Base-by-base conservation (phyloP, 1,284 basidiomycete species). In the Singerocomus rubriflavus region DNA sequence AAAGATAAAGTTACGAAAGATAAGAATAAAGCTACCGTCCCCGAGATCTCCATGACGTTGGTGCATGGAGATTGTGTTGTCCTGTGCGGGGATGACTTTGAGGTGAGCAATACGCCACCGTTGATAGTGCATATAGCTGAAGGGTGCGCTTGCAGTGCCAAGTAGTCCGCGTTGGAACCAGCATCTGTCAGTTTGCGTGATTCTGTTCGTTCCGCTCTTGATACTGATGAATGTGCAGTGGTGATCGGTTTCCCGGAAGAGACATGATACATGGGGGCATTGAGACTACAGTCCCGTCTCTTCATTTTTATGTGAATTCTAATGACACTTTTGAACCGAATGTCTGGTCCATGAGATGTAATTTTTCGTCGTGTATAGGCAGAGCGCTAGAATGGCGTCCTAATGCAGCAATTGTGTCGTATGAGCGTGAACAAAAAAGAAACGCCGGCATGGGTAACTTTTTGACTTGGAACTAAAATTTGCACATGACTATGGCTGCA, bases 31-130 rank as follows among this genome's bases (percentile, higher is more conserved):
- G 16, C 49, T 10, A 39, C 51, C n/a, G 27, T 44, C 6, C 59
- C 69, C 32, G 50, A 57, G 29, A 60, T 78, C 25, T 66, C 71
- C 17, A 54, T 82, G 26, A 78, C 75, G 11, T 68, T 84, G 46
- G 73, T 82, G 21, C 82, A 84, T 56, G 81, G 82, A 0, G 82
- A 84, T 60, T 64, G 76, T 47, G 56, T 80, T 6, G 58, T 82
- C 32, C 63, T 83, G 36, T 68, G 54, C 25, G 80, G 81, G 3
- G 74, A 76, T 51, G 72, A 77, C 32, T 80, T 80, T 51, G 76
- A 82, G 72, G 82, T 81, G 56, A 53, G 75, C 53, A 12, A 35
- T 35, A 33, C 29, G 11, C 42, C n/a, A 11, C 12, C 1, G 11
- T 34, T 6, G 11, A 35, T 35, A 4, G 17, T 16, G n/a, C 27